phyloP scores from a whole-genome alignment of 2,329 filamentous ascomycete genomes.

The Sarocladiaceae sp. region DNA sequence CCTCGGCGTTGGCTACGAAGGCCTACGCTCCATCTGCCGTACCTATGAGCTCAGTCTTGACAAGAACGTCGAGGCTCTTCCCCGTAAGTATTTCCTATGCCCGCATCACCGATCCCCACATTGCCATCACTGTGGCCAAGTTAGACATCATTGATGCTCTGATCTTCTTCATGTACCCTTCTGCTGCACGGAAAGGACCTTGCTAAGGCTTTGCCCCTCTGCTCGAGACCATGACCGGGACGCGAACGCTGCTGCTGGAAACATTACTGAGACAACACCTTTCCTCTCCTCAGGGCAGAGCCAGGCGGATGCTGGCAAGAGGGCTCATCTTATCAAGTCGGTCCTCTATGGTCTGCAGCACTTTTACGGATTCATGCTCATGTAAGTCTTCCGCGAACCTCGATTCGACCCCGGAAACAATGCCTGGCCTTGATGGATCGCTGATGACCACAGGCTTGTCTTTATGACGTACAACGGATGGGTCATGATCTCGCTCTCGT shows the following conservation, averaged over 20 bases:
- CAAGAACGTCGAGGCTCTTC: constrained; percentile 38
- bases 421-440: not conserved
- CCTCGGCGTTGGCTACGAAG: constrained; percentile 89
- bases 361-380: constrained; percentile 99
- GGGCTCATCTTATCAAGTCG: constrained; percentile 72
- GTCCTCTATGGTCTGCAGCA: constrained; percentile 85
- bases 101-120: no score
- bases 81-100: constrained; percentile 39
- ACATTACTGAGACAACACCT: constrained; percentile 56
- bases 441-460: constrained; percentile 60
- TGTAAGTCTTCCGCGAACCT: constrained; percentile 54
- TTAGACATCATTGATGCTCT: not conserved
- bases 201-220: constrained; percentile 4
- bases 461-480: constrained; percentile 99
- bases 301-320: constrained; percentile 54
- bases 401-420: not conserved
- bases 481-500: constrained; percentile 87
- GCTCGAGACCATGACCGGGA: constrained; percentile 4
- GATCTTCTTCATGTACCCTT: not conserved
- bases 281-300: constrained; percentile 68
- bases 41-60: constrained; percentile 63
- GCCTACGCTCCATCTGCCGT: constrained; percentile 68
- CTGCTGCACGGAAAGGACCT: not conserved
- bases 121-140: no score
- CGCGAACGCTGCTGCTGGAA: constrained; percentile 19